Evolutionary conservation across 2,329 filamentous ascomycete species (phyloP), one percentile per base, ranked within the genome.

Genomic region (Xylariaceae sp.): DNA sequence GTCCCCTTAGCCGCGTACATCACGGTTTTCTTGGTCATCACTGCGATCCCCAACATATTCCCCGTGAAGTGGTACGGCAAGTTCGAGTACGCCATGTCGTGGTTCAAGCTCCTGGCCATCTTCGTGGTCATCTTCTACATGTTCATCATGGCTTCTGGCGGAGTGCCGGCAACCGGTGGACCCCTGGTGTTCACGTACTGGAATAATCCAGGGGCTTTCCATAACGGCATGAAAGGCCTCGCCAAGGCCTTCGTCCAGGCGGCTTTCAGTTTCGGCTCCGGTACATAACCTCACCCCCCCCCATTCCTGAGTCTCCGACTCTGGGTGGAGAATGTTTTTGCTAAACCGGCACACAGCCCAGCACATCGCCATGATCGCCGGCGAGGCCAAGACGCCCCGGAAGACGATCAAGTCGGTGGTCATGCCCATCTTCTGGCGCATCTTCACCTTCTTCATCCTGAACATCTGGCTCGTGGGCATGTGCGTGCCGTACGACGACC

Each of bases 121-220:
- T 26, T 26, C 12, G n/a, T 12, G 7, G 24, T 26, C 24, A 26
- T 26, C 24, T 26, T 26, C n/a, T 26, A 26, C 24, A 26, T 26
- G 24, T 26, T 26, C 5, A 12, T 26, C 5, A 26, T 26, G 24
- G 24, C 24, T 8, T 26, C 24, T 5, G 24, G 24, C 12, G 24
- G 24, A 7, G 24, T 26, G n/a, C 7, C 24, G 5, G 6, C 24
- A n/a, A 26, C 24, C 5, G n/a, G n/a, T 14, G 24, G 24, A 5
- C 24, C 24, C n/a, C 12, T 26, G 24, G 24, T 26, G 12, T 26
- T 26, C 24, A 26, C n/a, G 24, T 26, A 26, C n/a, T 26, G 24
- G 24, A 14, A 26, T 6, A 26, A 14, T 14, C 24, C 24, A 5
- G 24, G 24, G 5, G 24, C 24, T 6, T 26, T 26, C 12, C 24